A percentile compares a stretch with the other conserved stretches of the same genome.
These are phyloP conservation scores for Pseudogymnoascus sp. DNA, from an alignment of 2,329 filamentous ascomycete genomes.

Conservation along the genomic window DNA sequence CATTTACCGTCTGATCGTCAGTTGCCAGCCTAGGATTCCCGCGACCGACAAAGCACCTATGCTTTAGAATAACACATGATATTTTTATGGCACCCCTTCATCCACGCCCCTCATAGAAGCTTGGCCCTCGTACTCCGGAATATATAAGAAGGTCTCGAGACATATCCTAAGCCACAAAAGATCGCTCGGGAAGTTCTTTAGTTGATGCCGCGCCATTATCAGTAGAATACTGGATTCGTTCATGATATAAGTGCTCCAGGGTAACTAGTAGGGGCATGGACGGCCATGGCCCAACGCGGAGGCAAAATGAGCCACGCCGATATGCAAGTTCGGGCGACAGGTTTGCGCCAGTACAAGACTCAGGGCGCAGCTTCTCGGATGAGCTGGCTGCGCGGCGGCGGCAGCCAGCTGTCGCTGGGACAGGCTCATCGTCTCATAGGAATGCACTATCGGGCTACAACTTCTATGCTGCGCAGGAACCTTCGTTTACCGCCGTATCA, in stretches of 20 bases:
- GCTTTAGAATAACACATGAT: conserved; percentile 1
- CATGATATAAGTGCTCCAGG: background rate
- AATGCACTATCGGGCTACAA: background rate
- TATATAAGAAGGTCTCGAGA: background rate
- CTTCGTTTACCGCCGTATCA: background rate
- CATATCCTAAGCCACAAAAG: background rate
- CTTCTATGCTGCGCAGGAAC: background rate
- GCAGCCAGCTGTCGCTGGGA: background rate
- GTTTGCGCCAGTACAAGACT: background rate
- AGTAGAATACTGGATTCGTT: background rate
- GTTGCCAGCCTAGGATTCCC: background rate
- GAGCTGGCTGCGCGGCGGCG: background rate
- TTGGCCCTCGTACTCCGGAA: background rate
- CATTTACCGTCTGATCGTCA: conserved; percentile 5
- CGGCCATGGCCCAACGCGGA: conserved; percentile 4
- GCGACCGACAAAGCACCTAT: background rate
- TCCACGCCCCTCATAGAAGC: background rate
- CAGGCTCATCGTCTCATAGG: background rate
- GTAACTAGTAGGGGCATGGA: conserved; percentile 5
- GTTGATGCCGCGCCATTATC: background rate
- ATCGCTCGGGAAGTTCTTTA: background rate
- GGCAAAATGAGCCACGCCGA: background rate
- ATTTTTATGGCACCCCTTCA: background rate
- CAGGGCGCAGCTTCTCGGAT: background rate
- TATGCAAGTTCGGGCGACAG: conserved; percentile 1